These are phyloP conservation scores for Capsaspora owczarzaki DNA, from an alignment of 78 protist species.

Conservation along the genomic window DNA sequence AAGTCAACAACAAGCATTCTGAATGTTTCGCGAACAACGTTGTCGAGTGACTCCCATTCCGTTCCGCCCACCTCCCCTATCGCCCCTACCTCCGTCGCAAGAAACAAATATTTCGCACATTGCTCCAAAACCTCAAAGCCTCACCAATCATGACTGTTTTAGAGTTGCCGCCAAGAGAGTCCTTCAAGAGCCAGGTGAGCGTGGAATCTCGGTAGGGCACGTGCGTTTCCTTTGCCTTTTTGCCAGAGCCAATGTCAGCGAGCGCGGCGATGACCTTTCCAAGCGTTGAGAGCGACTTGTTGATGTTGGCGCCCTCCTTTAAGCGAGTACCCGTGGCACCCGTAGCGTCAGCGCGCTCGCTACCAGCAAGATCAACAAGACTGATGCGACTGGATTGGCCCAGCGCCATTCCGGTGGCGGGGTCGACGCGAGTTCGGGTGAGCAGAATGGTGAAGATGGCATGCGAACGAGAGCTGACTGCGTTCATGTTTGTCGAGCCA, in stretches of 20 bases:
- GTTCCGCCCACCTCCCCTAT: too few relatives aligned
- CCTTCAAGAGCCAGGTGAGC: slow-evolving; percentile 59
- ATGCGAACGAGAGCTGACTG: slow-evolving; percentile 39
- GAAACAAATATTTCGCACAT: too few relatives aligned
- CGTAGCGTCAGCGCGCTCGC: slow-evolving; percentile 52
- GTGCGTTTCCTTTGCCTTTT: neutral
- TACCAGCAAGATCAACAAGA: slow-evolving; percentile 62
- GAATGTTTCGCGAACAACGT: too few relatives aligned
- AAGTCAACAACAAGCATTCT: too few relatives aligned
- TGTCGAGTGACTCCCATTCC: too few relatives aligned
- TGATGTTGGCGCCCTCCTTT: slow-evolving; percentile 50
- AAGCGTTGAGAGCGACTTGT: slow-evolving; percentile 47
- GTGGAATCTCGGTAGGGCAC: slow-evolving; percentile 89
- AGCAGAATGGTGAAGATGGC: slow-evolving; percentile 27
- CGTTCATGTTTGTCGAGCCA: neutral
- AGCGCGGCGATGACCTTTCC: slow-evolving; percentile 58
- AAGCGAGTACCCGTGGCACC: slow-evolving; percentile 56
- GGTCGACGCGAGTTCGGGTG: neutral
- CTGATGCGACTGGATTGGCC: slow-evolving; percentile 26
- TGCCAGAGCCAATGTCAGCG: neutral
- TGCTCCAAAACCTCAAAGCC: too few relatives aligned
- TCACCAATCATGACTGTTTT: too few relatives aligned
- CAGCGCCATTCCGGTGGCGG: neutral
- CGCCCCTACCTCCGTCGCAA: too few relatives aligned
- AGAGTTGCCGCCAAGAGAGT: slow-evolving; percentile 55